phyloP scores from a whole-genome alignment of 129 eudicot species.

The Helichrysum umbraculigerum region DNA sequence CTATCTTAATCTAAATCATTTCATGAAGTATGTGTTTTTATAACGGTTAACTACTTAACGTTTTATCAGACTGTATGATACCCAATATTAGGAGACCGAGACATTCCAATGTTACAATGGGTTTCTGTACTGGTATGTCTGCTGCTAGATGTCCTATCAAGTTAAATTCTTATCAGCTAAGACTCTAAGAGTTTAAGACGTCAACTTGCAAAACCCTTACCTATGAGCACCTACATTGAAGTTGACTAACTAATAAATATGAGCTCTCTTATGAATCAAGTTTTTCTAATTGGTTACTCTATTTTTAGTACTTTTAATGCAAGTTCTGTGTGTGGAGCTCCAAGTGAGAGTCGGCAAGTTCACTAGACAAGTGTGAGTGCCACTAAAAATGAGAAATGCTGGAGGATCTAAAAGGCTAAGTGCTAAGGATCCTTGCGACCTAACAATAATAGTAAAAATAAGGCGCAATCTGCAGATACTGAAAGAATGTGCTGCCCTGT shows the following conservation, averaged over 20 bases:
- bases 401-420: neutral
- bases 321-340: neutral
- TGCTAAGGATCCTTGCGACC: neutral
- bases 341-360: neutral
- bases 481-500: neutral
- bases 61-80: neutral
- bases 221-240: neutral
- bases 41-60: too few relatives aligned
- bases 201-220: slow-evolving; percentile 1
- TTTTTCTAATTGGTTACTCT: neutral
- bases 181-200: neutral
- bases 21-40: neutral
- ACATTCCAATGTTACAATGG: neutral
- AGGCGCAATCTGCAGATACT: slow-evolving; percentile 3
- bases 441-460: neutral
- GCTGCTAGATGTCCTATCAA: neutral
- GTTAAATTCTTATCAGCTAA: neutral
- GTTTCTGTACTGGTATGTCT: neutral
- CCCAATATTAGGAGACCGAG: too few relatives aligned
- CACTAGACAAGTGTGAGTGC: neutral
- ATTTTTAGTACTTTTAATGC: neutral
- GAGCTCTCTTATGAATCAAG: neutral
- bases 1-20: neutral
- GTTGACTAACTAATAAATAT: slow-evolving; percentile 17
- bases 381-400: neutral